Evolutionary conservation across 2,329 filamentous ascomycete species (phyloP).

Genomic region (Penicillium sp.): DNA sequence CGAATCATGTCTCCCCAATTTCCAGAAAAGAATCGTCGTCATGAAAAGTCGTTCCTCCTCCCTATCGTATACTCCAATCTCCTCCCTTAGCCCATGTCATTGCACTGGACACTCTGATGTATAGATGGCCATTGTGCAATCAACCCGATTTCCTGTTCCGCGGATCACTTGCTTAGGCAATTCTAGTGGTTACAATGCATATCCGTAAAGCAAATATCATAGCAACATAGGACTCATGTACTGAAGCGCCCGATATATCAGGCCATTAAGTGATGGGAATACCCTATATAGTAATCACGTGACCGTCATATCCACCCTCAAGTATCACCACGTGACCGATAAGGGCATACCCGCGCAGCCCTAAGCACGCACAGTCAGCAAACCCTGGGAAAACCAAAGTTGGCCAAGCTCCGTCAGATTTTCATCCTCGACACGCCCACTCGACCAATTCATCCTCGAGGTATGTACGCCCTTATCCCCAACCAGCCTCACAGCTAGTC

Average conservation of each 20-base stretch:
- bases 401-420: constrained; percentile 23
- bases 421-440: constrained; percentile 27
- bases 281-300: too few relatives aligned
- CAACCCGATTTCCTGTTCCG: background rate
- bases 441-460: constrained; percentile 40
- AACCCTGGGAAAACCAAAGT: constrained; percentile 22
- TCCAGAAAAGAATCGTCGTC: constrained; percentile 38
- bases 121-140: constrained; percentile 9
- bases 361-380: constrained; percentile 34
- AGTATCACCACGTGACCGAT: constrained; percentile 37
- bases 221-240: background rate
- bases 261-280: too few relatives aligned
- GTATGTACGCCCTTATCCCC: constrained; percentile 42
- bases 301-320: too few relatives aligned
- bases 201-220: background rate
- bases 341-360: constrained; percentile 26
- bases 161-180: background rate
- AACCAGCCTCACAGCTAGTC: constrained; percentile 48
- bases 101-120: constrained; percentile 15
- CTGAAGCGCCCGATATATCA: background rate
- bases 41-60: constrained; percentile 33
- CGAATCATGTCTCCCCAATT: constrained; percentile 19
- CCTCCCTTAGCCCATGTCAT: constrained; percentile 7
- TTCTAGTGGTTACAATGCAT: background rate
- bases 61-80: constrained; percentile 22